Base-by-base conservation (phyloP, 2,329 filamentous ascomycete genomes). In the Cladorrhinum sp. region DNA sequence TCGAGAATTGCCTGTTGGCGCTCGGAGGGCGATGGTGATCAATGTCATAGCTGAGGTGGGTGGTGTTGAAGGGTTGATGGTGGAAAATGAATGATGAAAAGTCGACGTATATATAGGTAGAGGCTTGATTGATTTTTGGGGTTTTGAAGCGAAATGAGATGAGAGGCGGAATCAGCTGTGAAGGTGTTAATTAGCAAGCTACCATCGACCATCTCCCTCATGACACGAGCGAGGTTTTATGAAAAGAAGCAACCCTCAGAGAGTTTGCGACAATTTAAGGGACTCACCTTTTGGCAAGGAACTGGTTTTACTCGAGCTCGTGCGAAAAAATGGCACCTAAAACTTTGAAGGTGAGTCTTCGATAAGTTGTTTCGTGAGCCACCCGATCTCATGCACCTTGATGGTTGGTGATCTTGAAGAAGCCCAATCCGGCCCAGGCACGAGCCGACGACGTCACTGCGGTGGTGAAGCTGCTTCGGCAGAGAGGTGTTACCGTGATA, bases 1-100 rank as follows among this genome's bases (percentile, higher is more conserved):
- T 2, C 86, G 88, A 33, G 87, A 87, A 52, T 87, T 85, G 65
- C 92, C 92, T 49, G 82, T 81, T 1, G 92, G 92, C 10, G 86
- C 88, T 62, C 91, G 87, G 54, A 94, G 85, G 63, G 91, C 86
- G 61, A 95, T 80, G 65, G 39, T 88, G 85, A 83, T 49, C 23
- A 96, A 94, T 8, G 70, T 46, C 67, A 65, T 67, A 2, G 26
- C 16, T 53, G 48, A 30, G 33, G 33, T 36, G 3, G 26, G 33
- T 36, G 33, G 33, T 36, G 33, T 36, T 9, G 33, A 36, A 16
- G 12, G 12, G 14, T 10, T 36, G 33, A 9, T 36, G 33, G 3
- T 3, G 8, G 33, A 36, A 9, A 16, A 16, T 3, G 33, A 36
- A 9, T 5, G 33, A 12, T n/a, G n/a, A n/a, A n/a, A n/a, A n/a